phyloP scores from a whole-genome alignment of 208 protist genomes.

The Acanthamoeba healyi region DNA sequence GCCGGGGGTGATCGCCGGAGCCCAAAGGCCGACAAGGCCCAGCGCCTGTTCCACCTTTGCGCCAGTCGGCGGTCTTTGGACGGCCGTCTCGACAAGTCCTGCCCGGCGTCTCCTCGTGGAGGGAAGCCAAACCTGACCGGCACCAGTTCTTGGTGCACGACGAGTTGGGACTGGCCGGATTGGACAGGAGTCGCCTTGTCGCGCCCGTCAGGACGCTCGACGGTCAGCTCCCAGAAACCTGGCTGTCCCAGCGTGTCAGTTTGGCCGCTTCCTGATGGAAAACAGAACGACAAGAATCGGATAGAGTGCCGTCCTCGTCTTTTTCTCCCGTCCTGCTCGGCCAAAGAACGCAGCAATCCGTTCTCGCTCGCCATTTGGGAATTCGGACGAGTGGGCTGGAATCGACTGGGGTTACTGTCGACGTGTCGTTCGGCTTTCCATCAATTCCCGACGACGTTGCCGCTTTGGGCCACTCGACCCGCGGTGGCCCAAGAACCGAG shows the following conservation, averaged over 20 bases:
- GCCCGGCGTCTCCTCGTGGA: too few relatives aligned
- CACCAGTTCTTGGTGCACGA: too few relatives aligned
- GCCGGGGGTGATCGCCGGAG: too few relatives aligned
- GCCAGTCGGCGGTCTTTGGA: too few relatives aligned
- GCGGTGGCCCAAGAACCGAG: neutral
- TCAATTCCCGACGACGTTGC: neutral
- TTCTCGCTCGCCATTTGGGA: constrained; percentile 2
- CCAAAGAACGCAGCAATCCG: neutral
- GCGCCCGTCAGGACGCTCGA: too few relatives aligned
- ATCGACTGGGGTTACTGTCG: neutral
- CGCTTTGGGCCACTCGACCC: neutral
- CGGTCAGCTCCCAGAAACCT: too few relatives aligned
- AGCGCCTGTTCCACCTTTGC: too few relatives aligned
- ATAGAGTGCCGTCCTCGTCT: neutral
- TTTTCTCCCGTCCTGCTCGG: neutral
- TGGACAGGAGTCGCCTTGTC: too few relatives aligned
- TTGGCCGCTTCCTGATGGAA: neutral
- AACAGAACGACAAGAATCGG: neutral
- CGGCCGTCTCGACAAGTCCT: too few relatives aligned
- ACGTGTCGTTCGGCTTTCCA: constrained; percentile 24
- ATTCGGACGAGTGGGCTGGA: constrained; percentile 6
- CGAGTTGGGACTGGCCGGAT: too few relatives aligned
- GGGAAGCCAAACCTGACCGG: too few relatives aligned
- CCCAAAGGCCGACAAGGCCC: too few relatives aligned
- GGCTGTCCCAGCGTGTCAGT: neutral